phyloP scores from a whole-genome alignment of 106 monocot genomes.

The Dendrobium catenatum region DNA sequence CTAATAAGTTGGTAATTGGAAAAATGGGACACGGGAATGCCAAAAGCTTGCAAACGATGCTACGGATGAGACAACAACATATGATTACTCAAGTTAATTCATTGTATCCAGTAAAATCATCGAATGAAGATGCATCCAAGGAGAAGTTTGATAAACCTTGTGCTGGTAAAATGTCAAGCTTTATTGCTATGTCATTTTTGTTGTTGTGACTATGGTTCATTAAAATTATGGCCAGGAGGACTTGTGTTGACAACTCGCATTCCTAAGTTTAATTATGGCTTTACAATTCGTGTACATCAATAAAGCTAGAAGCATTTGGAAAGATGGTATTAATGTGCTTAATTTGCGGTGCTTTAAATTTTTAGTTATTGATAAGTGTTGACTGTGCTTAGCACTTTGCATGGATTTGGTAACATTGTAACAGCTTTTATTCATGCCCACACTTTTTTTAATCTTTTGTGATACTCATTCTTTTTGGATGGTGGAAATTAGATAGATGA shows the following conservation, averaged over 20 bases:
- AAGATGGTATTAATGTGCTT: not conserved
- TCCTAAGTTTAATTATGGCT: not conserved
- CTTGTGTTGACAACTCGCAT: not conserved
- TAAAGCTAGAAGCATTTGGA: not conserved
- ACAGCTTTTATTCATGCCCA: not conserved
- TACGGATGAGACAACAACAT: conserved; percentile 65
- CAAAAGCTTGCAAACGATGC: conserved; percentile 45
- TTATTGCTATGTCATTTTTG: not conserved
- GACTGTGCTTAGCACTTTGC: not conserved
- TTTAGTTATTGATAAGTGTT: not conserved
- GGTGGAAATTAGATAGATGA: not conserved
- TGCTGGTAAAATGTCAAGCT: conserved; percentile 29
- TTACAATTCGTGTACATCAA: not conserved
- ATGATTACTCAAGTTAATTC: conserved; percentile 71
- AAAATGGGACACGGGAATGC: conserved; percentile 65
- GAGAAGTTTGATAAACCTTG: conserved; percentile 30
- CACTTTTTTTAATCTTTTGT: not conserved
- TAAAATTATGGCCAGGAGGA: not conserved
- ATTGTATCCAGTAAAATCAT: conserved; percentile 68
- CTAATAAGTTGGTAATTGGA: conserved; percentile 52
- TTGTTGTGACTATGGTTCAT: not conserved
- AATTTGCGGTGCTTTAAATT: not conserved
- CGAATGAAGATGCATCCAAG: conserved; percentile 20
- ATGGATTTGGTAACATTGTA: not conserved
- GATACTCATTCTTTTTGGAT: not conserved